Conservation (phyloP, 495 filamentous ascomycete species). For the Apodospora peruviana region DNA sequence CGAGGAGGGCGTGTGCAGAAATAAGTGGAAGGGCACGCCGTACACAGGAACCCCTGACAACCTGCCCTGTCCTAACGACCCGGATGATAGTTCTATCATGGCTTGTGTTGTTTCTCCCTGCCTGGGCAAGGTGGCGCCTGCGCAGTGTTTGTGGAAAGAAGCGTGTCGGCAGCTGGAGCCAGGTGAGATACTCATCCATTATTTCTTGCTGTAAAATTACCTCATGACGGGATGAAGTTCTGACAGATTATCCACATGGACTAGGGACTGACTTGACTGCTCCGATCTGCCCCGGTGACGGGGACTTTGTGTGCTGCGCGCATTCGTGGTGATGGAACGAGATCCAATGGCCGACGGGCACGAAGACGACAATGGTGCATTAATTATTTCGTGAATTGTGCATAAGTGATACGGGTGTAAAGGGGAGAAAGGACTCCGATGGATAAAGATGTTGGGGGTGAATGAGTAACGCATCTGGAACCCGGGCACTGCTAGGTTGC, state of each 20-base stretch:
- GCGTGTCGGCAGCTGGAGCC: background rate
- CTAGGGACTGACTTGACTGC: background rate
- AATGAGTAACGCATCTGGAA: too few relatives aligned
- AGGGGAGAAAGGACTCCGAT: too few relatives aligned
- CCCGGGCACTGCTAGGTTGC: too few relatives aligned
- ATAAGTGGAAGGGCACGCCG: slow-evolving; percentile 10
- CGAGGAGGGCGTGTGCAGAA: slow-evolving; percentile 8
- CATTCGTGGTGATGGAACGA: background rate
- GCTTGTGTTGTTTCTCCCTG: slow-evolving; percentile 14
- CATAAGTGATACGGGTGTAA: too few relatives aligned
- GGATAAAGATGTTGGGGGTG: too few relatives aligned
- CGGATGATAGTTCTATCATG: slow-evolving; percentile 10
- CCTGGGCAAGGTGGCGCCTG: background rate
- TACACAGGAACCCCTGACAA: slow-evolving; percentile 11
- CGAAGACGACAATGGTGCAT: too few relatives aligned
- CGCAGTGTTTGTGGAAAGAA: slow-evolving; percentile 13
- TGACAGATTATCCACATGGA: background rate
- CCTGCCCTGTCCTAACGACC: slow-evolving; percentile 11
- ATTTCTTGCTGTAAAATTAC: background rate
- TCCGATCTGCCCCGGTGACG: background rate
- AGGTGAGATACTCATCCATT: background rate
- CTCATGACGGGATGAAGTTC: background rate
- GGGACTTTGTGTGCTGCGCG: background rate
- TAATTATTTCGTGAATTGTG: too few relatives aligned
- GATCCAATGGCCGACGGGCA: too few relatives aligned